Percentiles rank a stretch among this genome's conserved stretches.
Evolutionary conservation across 139 green algal species (phyloP).

Genomic region (Mesotaenium endlicherianum): DNA sequence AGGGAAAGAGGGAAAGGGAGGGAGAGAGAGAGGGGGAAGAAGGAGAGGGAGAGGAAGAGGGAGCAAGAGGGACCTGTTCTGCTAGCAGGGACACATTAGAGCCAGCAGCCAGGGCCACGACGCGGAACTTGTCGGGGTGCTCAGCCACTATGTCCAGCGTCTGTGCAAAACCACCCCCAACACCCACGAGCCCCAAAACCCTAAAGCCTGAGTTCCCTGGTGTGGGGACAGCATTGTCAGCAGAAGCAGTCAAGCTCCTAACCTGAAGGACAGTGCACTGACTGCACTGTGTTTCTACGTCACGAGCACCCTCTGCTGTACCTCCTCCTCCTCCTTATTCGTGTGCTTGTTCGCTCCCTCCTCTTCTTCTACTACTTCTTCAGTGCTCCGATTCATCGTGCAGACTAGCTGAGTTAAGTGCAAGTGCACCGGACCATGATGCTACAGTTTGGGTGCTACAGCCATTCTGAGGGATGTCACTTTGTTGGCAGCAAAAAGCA

Average conservation of each 20-base stretch:
- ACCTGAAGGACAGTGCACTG: not conserved
- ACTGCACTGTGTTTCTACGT: too few species aligned
- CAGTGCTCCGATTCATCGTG: too few species aligned
- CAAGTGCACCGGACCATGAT: not conserved
- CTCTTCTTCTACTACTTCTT: too few species aligned
- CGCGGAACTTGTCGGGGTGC: constrained; percentile 77
- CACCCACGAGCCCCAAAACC: not conserved
- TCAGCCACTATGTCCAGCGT: constrained; percentile 97
- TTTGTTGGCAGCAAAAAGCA: not conserved
- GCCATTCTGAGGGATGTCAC: not conserved
- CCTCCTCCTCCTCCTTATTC: too few species aligned
- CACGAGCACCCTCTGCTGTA: too few species aligned
- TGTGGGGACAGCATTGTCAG: not conserved
- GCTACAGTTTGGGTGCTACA: not conserved
- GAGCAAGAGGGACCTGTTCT: constrained; percentile 65
- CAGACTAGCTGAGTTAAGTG: too few species aligned
- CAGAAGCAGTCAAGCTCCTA: not conserved
- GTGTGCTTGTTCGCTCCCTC: too few species aligned
- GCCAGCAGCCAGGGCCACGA: constrained; percentile 90
- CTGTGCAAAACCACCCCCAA: constrained; percentile 28
- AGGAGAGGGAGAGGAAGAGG: not conserved
- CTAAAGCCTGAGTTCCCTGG: not conserved
- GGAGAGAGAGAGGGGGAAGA: not conserved
- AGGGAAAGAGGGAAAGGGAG: too few species aligned
- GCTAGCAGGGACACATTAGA: constrained; percentile 90